A percentile compares a stretch with the other conserved stretches of the same genome.
These are phyloP conservation scores for Orbilia oligospora DNA, from an alignment of 2,329 filamentous ascomycete genomes.

Conservation along the genomic window DNA sequence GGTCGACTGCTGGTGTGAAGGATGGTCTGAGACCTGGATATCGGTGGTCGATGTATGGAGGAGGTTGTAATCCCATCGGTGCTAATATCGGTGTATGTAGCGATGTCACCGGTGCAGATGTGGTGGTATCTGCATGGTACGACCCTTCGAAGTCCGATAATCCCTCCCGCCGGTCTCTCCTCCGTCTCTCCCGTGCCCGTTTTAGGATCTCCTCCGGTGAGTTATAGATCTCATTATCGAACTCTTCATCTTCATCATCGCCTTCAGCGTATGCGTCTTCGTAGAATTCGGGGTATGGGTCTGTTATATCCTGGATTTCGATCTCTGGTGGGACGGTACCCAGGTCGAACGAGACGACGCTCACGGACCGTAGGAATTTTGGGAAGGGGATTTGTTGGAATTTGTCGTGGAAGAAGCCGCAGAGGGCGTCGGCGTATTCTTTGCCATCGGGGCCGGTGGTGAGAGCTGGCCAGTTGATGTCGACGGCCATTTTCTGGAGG, in stretches of 20 bases:
- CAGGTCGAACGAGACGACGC: conserved; percentile 94
- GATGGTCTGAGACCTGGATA: conserved; percentile 60
- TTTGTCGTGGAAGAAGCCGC: conserved; percentile 92
- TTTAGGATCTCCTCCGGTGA: conserved; percentile 63
- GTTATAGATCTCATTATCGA: conserved; percentile 65
- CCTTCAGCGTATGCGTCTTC: conserved; percentile 80
- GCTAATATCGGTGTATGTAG: conserved; percentile 40
- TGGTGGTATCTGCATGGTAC: conserved; percentile 32
- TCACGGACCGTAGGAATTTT: conserved; percentile 95
- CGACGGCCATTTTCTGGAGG: conserved; percentile 84
- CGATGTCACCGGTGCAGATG: conserved; percentile 44
- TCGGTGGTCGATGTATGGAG: conserved; percentile 57
- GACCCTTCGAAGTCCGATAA: conserved; percentile 43
- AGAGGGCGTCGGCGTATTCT: conserved; percentile 86
- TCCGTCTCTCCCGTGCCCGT: conserved; percentile 65
- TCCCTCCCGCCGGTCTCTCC: conserved; percentile 64
- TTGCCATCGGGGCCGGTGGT: conserved; percentile 90
- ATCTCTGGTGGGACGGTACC: conserved; percentile 85
- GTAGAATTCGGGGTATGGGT: conserved; percentile 96
- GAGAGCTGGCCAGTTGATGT: conserved; percentile 95
- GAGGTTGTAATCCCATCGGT: conserved; percentile 55
- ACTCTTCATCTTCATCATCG: conserved; percentile 70
- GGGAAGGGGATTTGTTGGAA: conserved; percentile 93
- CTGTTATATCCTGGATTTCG: conserved; percentile 95
- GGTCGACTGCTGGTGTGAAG: conserved; percentile 62